phyloP scores from a whole-genome alignment of 2,329 filamentous ascomycete genomes.

The Cadophora sp. region DNA sequence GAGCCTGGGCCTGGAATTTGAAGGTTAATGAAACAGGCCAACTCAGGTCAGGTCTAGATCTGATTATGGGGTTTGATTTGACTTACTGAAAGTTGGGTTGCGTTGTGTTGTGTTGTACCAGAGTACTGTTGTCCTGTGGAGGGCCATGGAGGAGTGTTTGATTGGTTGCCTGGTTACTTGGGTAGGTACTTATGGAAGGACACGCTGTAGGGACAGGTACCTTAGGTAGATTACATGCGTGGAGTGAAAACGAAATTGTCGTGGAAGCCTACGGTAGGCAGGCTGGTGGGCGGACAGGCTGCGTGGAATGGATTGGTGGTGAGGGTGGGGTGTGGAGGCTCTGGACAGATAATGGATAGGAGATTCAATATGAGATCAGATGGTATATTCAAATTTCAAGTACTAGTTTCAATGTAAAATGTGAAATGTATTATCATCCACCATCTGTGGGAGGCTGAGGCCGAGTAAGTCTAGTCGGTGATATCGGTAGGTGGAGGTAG shows the following conservation, averaged over 20 bases:
- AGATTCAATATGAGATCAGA: background rate
- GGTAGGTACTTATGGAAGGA: too few relatives aligned
- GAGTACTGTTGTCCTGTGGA: background rate
- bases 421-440: too few relatives aligned
- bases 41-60: background rate
- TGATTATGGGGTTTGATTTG: too few relatives aligned
- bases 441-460: background rate
- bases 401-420: too few relatives aligned
- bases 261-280: slow-evolving; percentile 7
- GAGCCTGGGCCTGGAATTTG: background rate
- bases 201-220: too few relatives aligned
- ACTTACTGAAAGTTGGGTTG: too few relatives aligned
- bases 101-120: too few relatives aligned
- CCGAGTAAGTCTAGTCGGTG: background rate
- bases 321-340: too few relatives aligned
- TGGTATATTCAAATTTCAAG: too few relatives aligned
- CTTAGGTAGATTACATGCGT: too few relatives aligned
- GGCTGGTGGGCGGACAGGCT: background rate
- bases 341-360: background rate
- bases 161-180: slow-evolving; percentile 8
- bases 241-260: background rate
- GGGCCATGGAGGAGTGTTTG: background rate
- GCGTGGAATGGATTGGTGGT: background rate
- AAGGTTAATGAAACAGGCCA: background rate
- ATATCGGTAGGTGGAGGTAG: too few relatives aligned